Evolutionary conservation across 2,329 filamentous ascomycete species (phyloP).

Genomic region (Trichoderma breve): DNA sequence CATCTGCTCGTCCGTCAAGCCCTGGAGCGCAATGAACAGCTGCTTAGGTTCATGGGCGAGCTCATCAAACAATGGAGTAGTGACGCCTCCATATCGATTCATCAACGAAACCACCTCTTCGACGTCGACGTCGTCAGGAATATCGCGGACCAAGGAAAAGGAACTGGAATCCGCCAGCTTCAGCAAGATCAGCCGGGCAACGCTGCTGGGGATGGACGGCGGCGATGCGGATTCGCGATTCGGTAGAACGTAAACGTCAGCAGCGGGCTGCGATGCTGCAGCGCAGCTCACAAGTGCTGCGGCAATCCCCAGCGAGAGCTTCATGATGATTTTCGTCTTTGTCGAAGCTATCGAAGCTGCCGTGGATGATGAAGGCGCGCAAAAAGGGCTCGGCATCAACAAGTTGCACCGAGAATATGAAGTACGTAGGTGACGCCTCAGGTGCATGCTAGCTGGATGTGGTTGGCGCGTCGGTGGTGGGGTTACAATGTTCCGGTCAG

Average conservation of each 20-base stretch:
- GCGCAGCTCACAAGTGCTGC: conserved; percentile 40
- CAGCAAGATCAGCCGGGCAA: conserved; percentile 58
- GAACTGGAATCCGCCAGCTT: conserved; percentile 52
- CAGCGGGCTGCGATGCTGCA: conserved; percentile 41
- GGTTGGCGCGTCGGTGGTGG: conserved; percentile 31
- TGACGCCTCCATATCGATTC: conserved; percentile 57
- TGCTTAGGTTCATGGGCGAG: conserved; percentile 44
- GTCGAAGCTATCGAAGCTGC: conserved; percentile 37
- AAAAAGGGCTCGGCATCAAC: conserved; percentile 31
- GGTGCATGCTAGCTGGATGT: conserved; percentile 6
- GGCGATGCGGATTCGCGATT: conserved; percentile 30
- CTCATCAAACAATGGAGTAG: conserved; percentile 49
- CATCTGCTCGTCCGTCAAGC: conserved; percentile 48
- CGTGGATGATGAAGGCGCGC: conserved; percentile 28
- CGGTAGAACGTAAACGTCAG: conserved; percentile 55
- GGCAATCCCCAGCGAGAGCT: conserved; percentile 41
- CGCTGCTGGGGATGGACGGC: conserved; percentile 49
- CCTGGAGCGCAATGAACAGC: conserved; percentile 59
- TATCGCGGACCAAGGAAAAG: conserved; percentile 48
- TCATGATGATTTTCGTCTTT: conserved; percentile 39
- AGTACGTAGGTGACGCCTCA: conserved; percentile 14
- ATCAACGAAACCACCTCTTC: conserved; percentile 56
- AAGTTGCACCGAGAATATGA: conserved; percentile 24
- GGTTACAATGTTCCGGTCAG: conserved; percentile 32
- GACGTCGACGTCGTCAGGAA: conserved; percentile 39